phyloP scores from a whole-genome alignment of 768 basidiomycete species.

The Boletus fagicola region DNA sequence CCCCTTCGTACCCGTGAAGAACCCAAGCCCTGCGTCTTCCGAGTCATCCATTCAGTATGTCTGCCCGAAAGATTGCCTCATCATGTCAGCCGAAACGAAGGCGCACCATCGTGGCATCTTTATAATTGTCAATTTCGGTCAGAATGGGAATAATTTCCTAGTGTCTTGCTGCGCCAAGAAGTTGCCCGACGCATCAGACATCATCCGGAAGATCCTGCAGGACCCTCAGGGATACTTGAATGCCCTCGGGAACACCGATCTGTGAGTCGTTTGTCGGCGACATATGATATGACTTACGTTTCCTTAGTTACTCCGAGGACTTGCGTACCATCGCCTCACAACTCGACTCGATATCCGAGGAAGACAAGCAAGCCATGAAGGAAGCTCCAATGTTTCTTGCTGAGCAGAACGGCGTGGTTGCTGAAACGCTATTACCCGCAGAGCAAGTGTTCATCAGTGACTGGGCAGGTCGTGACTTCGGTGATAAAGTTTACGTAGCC shows the following conservation, averaged over 20 bases:
- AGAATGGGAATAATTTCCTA: constrained; percentile 8
- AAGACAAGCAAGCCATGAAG: constrained; percentile 9
- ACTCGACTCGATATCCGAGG: constrained; percentile 11
- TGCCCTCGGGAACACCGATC: neutral
- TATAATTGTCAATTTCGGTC: constrained; percentile 13
- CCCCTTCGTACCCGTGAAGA: too few relatives aligned
- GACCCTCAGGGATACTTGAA: constrained; percentile 7
- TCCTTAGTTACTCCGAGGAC: constrained; percentile 11
- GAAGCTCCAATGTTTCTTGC: constrained; percentile 9
- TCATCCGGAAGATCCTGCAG: constrained; percentile 8
- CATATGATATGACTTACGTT: neutral
- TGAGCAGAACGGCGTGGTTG: neutral
- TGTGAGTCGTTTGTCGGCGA: constrained; percentile 3
- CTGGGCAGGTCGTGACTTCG: constrained; percentile 12
- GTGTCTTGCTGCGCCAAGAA: constrained; percentile 12
- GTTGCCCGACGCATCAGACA: constrained; percentile 11
- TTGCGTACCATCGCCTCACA: constrained; percentile 11
- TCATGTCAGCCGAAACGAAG: too few relatives aligned
- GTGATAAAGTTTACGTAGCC: constrained; percentile 1
- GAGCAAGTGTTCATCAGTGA: constrained; percentile 9
- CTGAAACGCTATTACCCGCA: neutral
- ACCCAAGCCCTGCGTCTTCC: too few relatives aligned
- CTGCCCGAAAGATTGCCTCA: too few relatives aligned
- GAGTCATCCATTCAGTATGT: too few relatives aligned
- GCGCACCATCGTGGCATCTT: constrained; percentile 8